Percentiles rank a stretch among this genome's conserved stretches.
phyloP scores from a whole-genome alignment of 164 flowering plant species.

The Akebia trifoliata region DNA sequence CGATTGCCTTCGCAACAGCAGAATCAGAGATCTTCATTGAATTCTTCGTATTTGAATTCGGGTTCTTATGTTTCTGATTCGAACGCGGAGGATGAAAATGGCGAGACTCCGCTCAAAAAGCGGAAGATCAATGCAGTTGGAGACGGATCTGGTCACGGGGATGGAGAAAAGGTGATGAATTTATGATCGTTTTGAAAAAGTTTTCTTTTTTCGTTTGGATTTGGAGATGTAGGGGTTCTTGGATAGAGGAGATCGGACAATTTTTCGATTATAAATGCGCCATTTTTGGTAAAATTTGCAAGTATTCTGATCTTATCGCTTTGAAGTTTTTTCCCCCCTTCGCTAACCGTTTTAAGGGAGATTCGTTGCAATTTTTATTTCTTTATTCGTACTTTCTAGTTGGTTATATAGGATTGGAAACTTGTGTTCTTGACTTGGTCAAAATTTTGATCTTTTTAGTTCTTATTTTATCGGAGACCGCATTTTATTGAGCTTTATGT shows the following conservation, averaged over 20 bases:
- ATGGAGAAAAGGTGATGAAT: conserved; percentile 26
- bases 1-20: conserved; percentile 21
- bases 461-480: conserved; percentile 12
- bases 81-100: conserved; percentile 30
- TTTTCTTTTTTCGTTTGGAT: neutral
- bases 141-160: conserved; percentile 32
- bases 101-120: conserved; percentile 30
- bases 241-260: neutral
- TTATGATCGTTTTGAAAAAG: neutral
- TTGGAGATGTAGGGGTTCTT: conserved; percentile 1
- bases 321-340: neutral
- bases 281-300: conserved; percentile 1
- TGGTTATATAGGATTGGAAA: conserved; percentile 9
- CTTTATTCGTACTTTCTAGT: conserved; percentile 12
- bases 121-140: conserved; percentile 42
- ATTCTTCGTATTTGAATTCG: conserved; percentile 22
- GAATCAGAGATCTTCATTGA: conserved; percentile 7
- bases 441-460: conserved; percentile 12
- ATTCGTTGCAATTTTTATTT: conserved; percentile 23
- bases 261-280: neutral
- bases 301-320: conserved; percentile 1
- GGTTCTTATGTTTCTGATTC: conserved; percentile 25
- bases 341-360: neutral
- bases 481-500: conserved; percentile 10
- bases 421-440: conserved; percentile 34